These are phyloP conservation scores for Fusarium sp. DNA, from an alignment of 2,329 filamentous ascomycete species.

Conservation along the genomic window DNA sequence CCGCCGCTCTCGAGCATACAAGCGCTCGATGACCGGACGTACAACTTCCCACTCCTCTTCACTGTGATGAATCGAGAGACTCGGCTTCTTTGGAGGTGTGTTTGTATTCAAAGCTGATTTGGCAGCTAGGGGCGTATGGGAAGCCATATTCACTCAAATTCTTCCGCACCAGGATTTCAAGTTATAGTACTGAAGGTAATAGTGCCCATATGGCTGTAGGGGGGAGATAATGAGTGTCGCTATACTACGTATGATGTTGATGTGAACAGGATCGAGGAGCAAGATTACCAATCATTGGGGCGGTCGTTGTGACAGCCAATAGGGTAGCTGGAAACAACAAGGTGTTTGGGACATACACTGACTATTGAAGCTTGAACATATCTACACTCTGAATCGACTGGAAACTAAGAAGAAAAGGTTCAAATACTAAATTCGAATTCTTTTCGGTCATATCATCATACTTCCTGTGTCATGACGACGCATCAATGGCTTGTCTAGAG, in stretches of 20 bases:
- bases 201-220: rapidly evolving
- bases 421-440: too few relatives aligned
- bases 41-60: conserved; percentile 24
- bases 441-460: too few relatives aligned
- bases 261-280: neutral
- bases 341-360: too few relatives aligned
- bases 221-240: too few relatives aligned
- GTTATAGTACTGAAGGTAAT: rapidly evolving
- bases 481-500: too few relatives aligned
- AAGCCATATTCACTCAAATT: neutral
- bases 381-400: too few relatives aligned
- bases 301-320: neutral
- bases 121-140: conserved; percentile 3
- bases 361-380: too few relatives aligned
- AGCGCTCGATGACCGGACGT: conserved; percentile 8
- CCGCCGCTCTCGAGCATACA: conserved; percentile 21
- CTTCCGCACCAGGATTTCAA: rapidly evolving
- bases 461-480: too few relatives aligned
- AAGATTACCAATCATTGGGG: neutral
- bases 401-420: too few relatives aligned
- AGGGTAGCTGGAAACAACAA: neutral
- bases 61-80: conserved; percentile 3
- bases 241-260: neutral
- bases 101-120: neutral
- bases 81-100: neutral